phyloP scores from a whole-genome alignment of 1,284 basidiomycete genomes.

The Fomitiporia mediterranea region DNA sequence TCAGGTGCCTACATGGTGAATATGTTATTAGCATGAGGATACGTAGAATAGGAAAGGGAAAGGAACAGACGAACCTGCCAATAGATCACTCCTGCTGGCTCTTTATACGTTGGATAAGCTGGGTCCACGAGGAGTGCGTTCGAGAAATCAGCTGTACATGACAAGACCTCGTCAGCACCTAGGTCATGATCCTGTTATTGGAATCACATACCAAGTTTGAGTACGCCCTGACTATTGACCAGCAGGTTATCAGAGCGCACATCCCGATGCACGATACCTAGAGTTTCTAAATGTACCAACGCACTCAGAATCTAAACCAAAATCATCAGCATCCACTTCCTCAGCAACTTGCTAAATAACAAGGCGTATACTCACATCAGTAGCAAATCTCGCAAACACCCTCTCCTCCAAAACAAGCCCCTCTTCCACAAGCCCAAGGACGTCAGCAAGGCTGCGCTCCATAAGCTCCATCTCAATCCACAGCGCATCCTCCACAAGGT shows the following conservation, averaged over 20 bases:
- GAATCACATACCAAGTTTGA: slow-evolving; percentile 62
- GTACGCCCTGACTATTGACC: slow-evolving; percentile 56
- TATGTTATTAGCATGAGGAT: slow-evolving; percentile 3
- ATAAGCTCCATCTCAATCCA: slow-evolving; percentile 85
- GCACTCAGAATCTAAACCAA: slow-evolving; percentile 51
- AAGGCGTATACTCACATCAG: slow-evolving; percentile 51
- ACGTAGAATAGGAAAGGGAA: slow-evolving; percentile 1
- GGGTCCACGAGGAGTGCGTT: slow-evolving; percentile 55
- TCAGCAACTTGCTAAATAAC: neutral
- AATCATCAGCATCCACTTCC: neutral
- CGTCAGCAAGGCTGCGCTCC: slow-evolving; percentile 77
- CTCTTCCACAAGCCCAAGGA: slow-evolving; percentile 55
- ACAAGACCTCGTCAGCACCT: neutral
- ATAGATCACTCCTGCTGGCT: slow-evolving; percentile 64
- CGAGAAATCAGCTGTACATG: slow-evolving; percentile 69
- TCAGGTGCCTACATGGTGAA: neutral
- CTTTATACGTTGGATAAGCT: slow-evolving; percentile 45
- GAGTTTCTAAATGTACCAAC: slow-evolving; percentile 55
- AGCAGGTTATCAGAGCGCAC: slow-evolving; percentile 76
- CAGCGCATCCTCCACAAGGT: slow-evolving; percentile 57
- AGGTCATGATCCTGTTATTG: neutral
- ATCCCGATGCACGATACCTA: slow-evolving; percentile 71
- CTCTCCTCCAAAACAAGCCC: slow-evolving; percentile 60
- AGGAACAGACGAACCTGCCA: slow-evolving; percentile 53
- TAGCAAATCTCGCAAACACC: slow-evolving; percentile 63